Percentiles rank a stretch among this genome's conserved stretches.
phyloP scores from a whole-genome alignment of 257 asterid genomes.

The Ilex asprella region DNA sequence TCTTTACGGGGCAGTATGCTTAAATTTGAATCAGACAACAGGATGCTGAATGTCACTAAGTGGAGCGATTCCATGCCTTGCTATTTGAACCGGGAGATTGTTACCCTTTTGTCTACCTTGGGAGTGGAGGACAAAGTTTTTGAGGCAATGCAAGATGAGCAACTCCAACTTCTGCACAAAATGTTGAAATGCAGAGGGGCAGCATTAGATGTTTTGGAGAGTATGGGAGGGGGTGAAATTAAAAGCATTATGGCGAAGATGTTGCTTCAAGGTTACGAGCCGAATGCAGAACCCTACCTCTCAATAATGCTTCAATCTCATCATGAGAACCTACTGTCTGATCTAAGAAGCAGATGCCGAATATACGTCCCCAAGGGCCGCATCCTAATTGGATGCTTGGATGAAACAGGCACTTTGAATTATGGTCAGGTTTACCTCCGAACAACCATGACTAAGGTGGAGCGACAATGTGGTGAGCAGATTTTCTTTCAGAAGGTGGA shows the following conservation, averaged over 20 bases:
- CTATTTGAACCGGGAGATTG: conserved; percentile 82
- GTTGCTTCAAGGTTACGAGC: conserved; percentile 65
- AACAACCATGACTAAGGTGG: conserved; percentile 52
- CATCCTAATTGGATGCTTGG: conserved; percentile 71
- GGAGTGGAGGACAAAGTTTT: conserved; percentile 63
- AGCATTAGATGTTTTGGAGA: conserved; percentile 60
- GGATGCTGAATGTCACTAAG: conserved; percentile 83
- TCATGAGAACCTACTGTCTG: conserved; percentile 68
- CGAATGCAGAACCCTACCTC: conserved; percentile 70
- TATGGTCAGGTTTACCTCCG: conserved; percentile 84
- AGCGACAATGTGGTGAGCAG: conserved; percentile 38
- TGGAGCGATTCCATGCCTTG: conserved; percentile 87
- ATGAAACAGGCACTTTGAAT: conserved; percentile 65
- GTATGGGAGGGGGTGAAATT: conserved; percentile 61
- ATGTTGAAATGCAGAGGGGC: conserved; percentile 52
- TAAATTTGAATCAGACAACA: conserved; percentile 73
- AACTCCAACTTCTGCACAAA: conserved; percentile 41
- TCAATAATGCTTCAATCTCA: conserved; percentile 63
- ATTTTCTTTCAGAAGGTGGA: conserved; percentile 45
- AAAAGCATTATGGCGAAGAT: conserved; percentile 51
- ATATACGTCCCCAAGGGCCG: conserved; percentile 83
- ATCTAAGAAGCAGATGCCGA: conserved; percentile 68
- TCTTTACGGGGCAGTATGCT: conserved; percentile 72
- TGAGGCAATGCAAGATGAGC: conserved; percentile 57
- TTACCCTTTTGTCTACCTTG: conserved; percentile 63